Evolutionary conservation across 2,329 filamentous ascomycete species (phyloP).

Genomic region (Sporothrix inflata): DNA sequence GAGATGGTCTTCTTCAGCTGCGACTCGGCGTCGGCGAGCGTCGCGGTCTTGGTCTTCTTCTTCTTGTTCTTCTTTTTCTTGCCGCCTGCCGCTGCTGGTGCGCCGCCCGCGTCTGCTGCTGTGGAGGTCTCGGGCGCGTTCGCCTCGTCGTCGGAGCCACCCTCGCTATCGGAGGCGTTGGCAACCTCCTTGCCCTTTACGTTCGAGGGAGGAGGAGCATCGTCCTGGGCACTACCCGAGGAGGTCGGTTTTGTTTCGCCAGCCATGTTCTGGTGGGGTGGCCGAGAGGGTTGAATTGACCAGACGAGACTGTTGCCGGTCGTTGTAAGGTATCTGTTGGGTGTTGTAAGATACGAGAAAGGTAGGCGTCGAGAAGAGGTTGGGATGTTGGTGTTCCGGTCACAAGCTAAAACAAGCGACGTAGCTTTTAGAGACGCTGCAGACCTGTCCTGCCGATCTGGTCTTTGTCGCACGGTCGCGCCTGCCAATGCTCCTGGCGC

Average conservation of each 20-base stretch:
- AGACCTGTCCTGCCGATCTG: not conserved
- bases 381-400: not conserved
- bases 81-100: constrained; percentile 40
- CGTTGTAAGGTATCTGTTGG: not conserved
- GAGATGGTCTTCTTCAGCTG: constrained; percentile 56
- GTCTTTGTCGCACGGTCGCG: constrained; percentile 8
- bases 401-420: constrained; percentile 22
- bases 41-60: constrained; percentile 58
- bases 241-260: constrained; percentile 18
- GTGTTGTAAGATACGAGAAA: too few relatives aligned
- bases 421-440: constrained; percentile 3
- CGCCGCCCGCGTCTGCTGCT: not conserved
- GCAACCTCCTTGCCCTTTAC: constrained; percentile 52
- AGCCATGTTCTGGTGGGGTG: constrained; percentile 20
- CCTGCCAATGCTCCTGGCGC: not conserved
- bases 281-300: not conserved
- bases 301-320: not conserved
- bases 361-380: too few relatives aligned
- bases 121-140: constrained; percentile 21
- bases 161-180: constrained; percentile 51
- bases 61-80: constrained; percentile 71
- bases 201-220: constrained; percentile 37
- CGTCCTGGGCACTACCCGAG: not conserved
- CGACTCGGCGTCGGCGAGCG: constrained; percentile 43
- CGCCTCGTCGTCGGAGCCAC: constrained; percentile 44